Evolutionary conservation across 202 grass and related monocot species (phyloP), one percentile per base, ranked within the genome.

Genomic region (Setaria italica): DNA sequence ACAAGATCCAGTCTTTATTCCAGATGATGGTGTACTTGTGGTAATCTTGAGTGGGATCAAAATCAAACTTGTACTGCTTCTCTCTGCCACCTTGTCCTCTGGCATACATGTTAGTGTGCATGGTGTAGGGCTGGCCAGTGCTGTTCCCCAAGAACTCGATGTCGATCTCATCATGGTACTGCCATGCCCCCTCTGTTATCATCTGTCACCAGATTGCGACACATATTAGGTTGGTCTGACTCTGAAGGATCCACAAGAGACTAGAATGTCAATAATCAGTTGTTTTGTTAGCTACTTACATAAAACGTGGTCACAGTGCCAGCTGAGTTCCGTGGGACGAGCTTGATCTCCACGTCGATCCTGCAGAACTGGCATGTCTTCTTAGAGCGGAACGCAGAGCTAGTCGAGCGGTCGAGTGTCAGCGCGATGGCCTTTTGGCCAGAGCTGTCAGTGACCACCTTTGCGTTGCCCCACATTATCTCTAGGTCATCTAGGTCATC

Each of bases 1-100:
- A 94, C 92, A 89, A 50, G 62, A 89, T 82, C 50, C 66, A 78
- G 6, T 75, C 70, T 62, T 73, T 86, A 59, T 72, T 92, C 92
- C 89, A 94, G 33, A 94, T 51, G 85, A 94, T 87, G 78, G 78
- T 91, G 50, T 94, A 94, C 73, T 74, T 91, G 74, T 94, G 92
- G 82, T 88, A 94, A 60, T 86, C 87, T 62, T 49, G 32, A 64
- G 89, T 86, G 11, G 92, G 89, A 88, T 94, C 87, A 62, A 94
- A 94, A 83, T 83, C 83, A 6, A 94, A 90, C 21, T 82, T 54
- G 87, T 90, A 94, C 79, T 87, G 87, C 90, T 90, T 87, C 92
- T 92, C 92, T 76, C 85, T 86, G 82, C 73, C 80, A 12, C 92
- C 92, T 43, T 90, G 85, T 37, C 92, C 92, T 50, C 79, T 87